Base-by-base conservation (phyloP, 805 yeast species). In the Zygosaccharomyces siamensis region DNA sequence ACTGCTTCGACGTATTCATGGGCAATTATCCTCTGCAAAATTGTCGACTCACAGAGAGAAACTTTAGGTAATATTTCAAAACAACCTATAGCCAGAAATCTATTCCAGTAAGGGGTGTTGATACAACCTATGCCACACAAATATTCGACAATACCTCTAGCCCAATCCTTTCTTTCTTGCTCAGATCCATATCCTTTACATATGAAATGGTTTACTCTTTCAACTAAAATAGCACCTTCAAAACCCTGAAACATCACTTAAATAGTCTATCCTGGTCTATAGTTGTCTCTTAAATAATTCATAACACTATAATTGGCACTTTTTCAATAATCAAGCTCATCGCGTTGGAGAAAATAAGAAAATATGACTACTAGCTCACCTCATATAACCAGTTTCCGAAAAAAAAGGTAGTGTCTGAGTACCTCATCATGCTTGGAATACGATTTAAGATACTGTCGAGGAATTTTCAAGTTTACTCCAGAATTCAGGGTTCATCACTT, bases 1-100 rank as follows among this genome's bases (percentile, higher is more conserved):
- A 60, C 43, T 1, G 66, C 66, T 5, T 60, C 62, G 2, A 46
- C 27, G 44, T 55, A 62, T 16, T 61, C 54, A 42, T 59, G 64
- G 1, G 58, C 43, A 7, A 63, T 43, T 3, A 57, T 43, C 39
- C 53, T 57, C 28, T 49, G 48, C 32, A 43, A 21, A 8, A 36
- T 41, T 26, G 36, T 27, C 7, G 26, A 37, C 26, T 37, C 41
- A 37, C 28, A 39, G 12, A 38, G 38, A 11, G 45, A 36, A 12
- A 20, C 21, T 21, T 46, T 38, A 16, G 46, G 46, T 7, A 48
- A 39, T 32, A n/a, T 32, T 14, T 47, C 31, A 20, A 40, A 4
- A 18, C 53, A 53, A 31, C 54, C 50, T 3, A 32, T 39, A 2
- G 18, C 8, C 14, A 45, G 16, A 7, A 60, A 39, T 7, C 43